phyloP scores from a whole-genome alignment of 2,329 filamentous ascomycete species.

The Dactylellina cionopaga region DNA sequence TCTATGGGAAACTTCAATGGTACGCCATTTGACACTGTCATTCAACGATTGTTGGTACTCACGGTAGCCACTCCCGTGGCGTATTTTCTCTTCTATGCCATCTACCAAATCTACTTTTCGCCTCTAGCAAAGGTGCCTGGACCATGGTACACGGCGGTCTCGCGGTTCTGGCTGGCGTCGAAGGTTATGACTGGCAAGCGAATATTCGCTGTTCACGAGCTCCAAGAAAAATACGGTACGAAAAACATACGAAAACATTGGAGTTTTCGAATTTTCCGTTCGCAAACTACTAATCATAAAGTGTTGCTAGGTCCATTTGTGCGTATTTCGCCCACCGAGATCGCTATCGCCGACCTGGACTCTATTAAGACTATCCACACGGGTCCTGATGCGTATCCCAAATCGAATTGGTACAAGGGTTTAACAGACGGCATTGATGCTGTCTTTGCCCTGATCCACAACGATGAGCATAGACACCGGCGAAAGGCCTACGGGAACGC shows the following conservation, averaged over 20 bases:
- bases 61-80: background rate
- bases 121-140: slow-evolving; percentile 28
- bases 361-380: slow-evolving; percentile 17
- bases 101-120: slow-evolving; percentile 42
- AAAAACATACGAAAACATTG: background rate
- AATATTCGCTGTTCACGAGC: slow-evolving; percentile 16
- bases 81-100: background rate
- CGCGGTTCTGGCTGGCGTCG: background rate
- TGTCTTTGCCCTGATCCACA: background rate
- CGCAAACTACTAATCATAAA: background rate
- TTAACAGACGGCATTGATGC: slow-evolving; percentile 4
- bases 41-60: background rate
- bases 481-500: slow-evolving; percentile 5
- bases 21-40: background rate
- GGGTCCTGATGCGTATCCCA: background rate
- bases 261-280: background rate
- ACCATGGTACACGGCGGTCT: slow-evolving; percentile 29
- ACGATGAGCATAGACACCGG: background rate
- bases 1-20: slow-evolving; percentile 1
- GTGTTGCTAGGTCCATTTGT: slow-evolving; percentile 27
- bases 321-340: slow-evolving; percentile 29
- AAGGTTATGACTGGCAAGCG: background rate
- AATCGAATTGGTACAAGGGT: slow-evolving; percentile 15
- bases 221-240: slow-evolving; percentile 37
- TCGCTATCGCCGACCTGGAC: background rate